These are phyloP conservation scores for Nemania sp. DNA, from an alignment of 2,329 filamentous ascomycete species.

Conservation along the genomic window DNA sequence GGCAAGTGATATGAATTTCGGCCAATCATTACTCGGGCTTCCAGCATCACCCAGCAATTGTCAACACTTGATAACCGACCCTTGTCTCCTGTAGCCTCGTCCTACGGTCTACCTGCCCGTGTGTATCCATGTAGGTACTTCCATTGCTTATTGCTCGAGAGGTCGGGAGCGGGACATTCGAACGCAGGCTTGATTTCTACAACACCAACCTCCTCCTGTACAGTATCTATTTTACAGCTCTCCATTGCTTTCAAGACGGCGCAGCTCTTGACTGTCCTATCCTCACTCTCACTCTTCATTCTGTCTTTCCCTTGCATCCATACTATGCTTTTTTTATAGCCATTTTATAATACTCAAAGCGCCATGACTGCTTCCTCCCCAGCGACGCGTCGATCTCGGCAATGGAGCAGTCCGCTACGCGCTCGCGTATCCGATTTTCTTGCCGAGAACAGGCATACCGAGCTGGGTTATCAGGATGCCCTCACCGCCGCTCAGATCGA, in stretches of 20 bases:
- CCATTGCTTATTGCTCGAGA: too few relatives aligned
- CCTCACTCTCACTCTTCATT: too few relatives aligned
- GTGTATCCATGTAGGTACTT: too few relatives aligned
- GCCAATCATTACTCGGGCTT: too few relatives aligned
- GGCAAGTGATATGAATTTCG: too few relatives aligned
- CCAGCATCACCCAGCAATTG: not conserved
- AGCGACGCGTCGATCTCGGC: constrained; percentile 41
- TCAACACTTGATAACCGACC: not conserved
- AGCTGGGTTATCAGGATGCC: constrained; percentile 66
- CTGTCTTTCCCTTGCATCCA: not conserved
- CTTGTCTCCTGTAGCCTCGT: constrained; percentile 6
- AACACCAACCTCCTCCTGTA: not conserved
- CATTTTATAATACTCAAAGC: constrained; percentile 3
- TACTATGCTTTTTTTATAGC: constrained; percentile 32
- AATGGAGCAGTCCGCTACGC: constrained; percentile 49
- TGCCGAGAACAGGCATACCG: constrained; percentile 63
- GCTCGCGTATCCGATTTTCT: constrained; percentile 64
- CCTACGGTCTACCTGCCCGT: too few relatives aligned
- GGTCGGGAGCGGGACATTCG: too few relatives aligned
- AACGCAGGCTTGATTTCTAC: too few relatives aligned
- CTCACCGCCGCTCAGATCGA: constrained; percentile 67
- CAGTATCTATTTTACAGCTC: not conserved
- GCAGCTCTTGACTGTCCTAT: constrained; percentile 1
- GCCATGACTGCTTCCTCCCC: constrained; percentile 53
- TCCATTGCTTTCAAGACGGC: constrained; percentile 4